phyloP scores from a whole-genome alignment of 139 green algal species.

The Chlamydomonas asymmetrica region DNA sequence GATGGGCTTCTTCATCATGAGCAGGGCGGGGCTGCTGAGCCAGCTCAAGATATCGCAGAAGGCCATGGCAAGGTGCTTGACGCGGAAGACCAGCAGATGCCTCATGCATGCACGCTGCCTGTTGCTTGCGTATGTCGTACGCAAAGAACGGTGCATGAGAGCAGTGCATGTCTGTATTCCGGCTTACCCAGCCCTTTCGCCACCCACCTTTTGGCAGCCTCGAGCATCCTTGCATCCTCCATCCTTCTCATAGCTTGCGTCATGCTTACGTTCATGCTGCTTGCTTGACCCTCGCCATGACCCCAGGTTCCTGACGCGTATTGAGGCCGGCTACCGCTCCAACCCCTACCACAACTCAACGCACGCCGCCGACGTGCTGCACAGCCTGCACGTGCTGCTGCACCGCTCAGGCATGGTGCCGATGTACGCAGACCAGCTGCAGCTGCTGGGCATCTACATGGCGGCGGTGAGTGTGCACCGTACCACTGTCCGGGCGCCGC shows the following conservation, averaged over 20 bases:
- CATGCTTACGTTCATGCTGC: too few species aligned
- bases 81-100: too few species aligned
- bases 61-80: constrained; percentile 35
- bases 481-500: too few species aligned
- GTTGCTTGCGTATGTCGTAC: too few species aligned
- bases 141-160: too few species aligned
- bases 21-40: constrained; percentile 20
- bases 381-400: constrained; percentile 48
- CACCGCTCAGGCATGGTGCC: not conserved
- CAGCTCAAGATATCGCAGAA: constrained; percentile 13
- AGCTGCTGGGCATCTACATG: constrained; percentile 32
- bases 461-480: constrained; percentile 29
- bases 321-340: constrained; percentile 45
- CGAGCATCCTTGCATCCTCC: too few species aligned
- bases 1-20: constrained; percentile 44
- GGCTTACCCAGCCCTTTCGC: too few species aligned
- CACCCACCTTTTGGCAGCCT: too few species aligned
- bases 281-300: too few species aligned
- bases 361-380: constrained; percentile 49
- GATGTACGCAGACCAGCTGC: not conserved
- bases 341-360: constrained; percentile 56
- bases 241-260: too few species aligned
- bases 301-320: constrained; percentile 28
- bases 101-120: too few species aligned
- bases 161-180: too few species aligned